Conservation (phyloP, 2,329 filamentous ascomycete species). For the Monosporascus sp. region DNA sequence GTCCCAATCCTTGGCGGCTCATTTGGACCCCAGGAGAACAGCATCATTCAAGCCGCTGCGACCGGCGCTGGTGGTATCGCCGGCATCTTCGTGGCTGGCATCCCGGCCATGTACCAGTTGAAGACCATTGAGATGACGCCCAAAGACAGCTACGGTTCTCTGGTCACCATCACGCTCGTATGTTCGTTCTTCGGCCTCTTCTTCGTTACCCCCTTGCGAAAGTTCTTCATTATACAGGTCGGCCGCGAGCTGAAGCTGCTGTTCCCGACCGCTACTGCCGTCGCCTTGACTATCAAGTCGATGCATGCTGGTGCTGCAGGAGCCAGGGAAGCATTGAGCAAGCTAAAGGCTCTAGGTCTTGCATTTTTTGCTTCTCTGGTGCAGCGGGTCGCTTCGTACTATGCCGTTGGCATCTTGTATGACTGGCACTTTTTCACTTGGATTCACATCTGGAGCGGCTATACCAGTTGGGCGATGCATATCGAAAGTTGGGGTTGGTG, state of each 20-base stretch:
- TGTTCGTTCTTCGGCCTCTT: slow-evolving; percentile 61
- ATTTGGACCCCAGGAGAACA: slow-evolving; percentile 55
- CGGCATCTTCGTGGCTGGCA: slow-evolving; percentile 49
- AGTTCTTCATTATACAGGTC: slow-evolving; percentile 64
- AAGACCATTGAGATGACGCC: slow-evolving; percentile 39
- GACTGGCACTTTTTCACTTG: slow-evolving; percentile 49
- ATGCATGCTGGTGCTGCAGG: slow-evolving; percentile 52
- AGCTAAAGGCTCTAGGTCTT: slow-evolving; percentile 45
- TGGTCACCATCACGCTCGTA: slow-evolving; percentile 56
- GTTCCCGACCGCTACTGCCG: slow-evolving; percentile 54
- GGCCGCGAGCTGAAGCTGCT: slow-evolving; percentile 52
- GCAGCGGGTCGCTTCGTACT: slow-evolving; percentile 51
- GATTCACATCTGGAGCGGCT: slow-evolving; percentile 50
- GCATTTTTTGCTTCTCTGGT: slow-evolving; percentile 43
- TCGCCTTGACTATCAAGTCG: slow-evolving; percentile 52
- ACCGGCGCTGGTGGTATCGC: slow-evolving; percentile 49
- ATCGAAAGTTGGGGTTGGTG: slow-evolving; percentile 55
- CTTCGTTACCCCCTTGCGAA: slow-evolving; percentile 57
- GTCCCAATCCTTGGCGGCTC: slow-evolving; percentile 47
- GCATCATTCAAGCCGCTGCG: slow-evolving; percentile 48
- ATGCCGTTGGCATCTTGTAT: slow-evolving; percentile 52
- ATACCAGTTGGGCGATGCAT: slow-evolving; percentile 43
- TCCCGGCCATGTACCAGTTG: slow-evolving; percentile 51
- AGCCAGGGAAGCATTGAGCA: slow-evolving; percentile 44
- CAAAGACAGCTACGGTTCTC: slow-evolving; percentile 47